A percentile compares a stretch with the other conserved stretches of the same genome.
Conservation (phyloP, 352 stramenopile genomes). For the Phytophthora macrochlamydospora region DNA sequence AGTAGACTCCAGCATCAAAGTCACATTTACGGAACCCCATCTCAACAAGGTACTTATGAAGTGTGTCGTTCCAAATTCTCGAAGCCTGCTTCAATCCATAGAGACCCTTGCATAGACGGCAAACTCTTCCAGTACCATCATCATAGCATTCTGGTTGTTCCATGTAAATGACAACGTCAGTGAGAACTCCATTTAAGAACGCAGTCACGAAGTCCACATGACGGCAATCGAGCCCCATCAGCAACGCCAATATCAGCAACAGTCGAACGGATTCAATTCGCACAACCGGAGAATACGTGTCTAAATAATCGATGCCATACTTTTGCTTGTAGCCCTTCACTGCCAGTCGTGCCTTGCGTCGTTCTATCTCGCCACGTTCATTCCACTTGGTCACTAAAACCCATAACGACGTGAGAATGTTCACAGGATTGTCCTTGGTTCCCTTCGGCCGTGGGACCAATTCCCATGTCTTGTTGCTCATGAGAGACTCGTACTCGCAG, state of each 20-base stretch:
- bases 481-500: no score
- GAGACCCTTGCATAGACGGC: background rate
- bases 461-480: no score
- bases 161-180: conserved; percentile 18
- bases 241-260: conserved; percentile 7
- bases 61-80: background rate
- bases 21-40: background rate
- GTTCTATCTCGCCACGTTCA: background rate
- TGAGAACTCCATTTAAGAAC: conserved; percentile 8
- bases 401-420: conserved; percentile 1
- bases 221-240: background rate
- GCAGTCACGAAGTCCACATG: conserved; percentile 18
- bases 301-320: background rate
- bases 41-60: background rate
- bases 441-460: no score
- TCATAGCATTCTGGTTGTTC: conserved; percentile 3
- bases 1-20: background rate
- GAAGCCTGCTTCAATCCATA: background rate
- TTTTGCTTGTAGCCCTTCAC: background rate
- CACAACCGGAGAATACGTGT: conserved; percentile 8
- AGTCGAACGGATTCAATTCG: conserved; percentile 4
- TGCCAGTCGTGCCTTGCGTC: background rate
- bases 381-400: background rate
- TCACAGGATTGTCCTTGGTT: background rate
- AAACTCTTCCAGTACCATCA: background rate